phyloP scores from a whole-genome alignment of 2,329 filamentous ascomycete species.

The Fusarium clavum region DNA sequence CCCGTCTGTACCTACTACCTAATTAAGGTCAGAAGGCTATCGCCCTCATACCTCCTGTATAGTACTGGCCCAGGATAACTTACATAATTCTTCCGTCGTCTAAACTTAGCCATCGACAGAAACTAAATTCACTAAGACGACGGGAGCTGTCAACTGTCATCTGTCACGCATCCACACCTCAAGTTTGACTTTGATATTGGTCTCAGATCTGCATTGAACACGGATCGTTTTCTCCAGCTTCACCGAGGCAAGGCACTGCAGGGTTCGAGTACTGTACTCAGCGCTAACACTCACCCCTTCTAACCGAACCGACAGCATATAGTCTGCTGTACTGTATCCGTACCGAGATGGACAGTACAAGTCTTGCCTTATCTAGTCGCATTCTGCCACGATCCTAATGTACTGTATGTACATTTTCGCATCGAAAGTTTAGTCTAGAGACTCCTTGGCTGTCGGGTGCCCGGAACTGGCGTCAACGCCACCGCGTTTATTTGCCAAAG shows the following conservation, averaged over 20 bases:
- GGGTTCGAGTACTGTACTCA: background rate
- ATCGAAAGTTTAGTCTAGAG: background rate
- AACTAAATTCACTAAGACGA: background rate
- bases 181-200: background rate
- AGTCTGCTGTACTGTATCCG: background rate
- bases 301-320: background rate
- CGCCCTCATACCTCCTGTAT: background rate
- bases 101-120: background rate
- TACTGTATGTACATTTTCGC: conserved; percentile 1
- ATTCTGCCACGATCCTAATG: background rate
- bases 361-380: background rate
- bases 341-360: background rate
- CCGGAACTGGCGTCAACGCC: conserved; percentile 17
- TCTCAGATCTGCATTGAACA: background rate
- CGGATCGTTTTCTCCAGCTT: conserved; percentile 1
- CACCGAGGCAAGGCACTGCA: background rate
- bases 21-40: conserved; percentile 11
- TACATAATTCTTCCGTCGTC: background rate
- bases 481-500: conserved; percentile 11
- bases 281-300: background rate
- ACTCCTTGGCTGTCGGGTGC: conserved; percentile 3
- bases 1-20: background rate
- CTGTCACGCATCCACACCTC: conserved; percentile 6
- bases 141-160: conserved; percentile 9
- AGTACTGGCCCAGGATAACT: background rate